Base-by-base conservation (phyloP, 164 flowering plant species). In the Tetracentron sinense region DNA sequence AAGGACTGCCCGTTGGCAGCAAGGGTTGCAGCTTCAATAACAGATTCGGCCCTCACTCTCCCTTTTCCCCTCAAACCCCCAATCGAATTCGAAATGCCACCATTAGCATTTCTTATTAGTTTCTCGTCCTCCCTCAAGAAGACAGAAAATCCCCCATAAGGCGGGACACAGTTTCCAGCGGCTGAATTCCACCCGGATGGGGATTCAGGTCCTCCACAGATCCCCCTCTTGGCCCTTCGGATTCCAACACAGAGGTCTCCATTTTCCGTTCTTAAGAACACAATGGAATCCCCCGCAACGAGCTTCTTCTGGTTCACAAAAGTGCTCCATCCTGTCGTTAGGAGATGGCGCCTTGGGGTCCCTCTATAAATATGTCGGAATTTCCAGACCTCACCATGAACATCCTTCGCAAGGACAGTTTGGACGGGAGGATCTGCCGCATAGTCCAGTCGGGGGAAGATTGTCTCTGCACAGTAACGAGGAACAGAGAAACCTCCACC, bases 401-500 rank as follows among this genome's bases (percentile, higher is more conserved):
- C 96, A 74, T 94, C 99, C 79, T 81, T 91, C 1, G 90, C 97
- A 25, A 86, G 68, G 28, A 94, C 80, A 15, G 83, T 89, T 77
- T 94, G 99, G 5, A 89, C 93, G 0, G 99, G 99, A 6, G 97
- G 99, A 52, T 94, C 93, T 19, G 87, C 96, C 0, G 89, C 49
- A 74, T 84, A 86, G 68, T 94, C 97, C 77, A 94, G 50, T 10
- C 84, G 69, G 0, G 99, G 99, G 63, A 94, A 94, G 21, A 94
- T 91, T 3, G 99, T 91, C 74, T 94, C 97, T 0, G 99, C 99
- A 62, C 99, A 94, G 65, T 91, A 91, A 31, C 97, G 78, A 10
- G 99, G 99, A 35, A 91, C 99, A 1, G 99, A 94, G 69, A 94
- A 91, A 0, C 97, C 99, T 0, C 99, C 99, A 31, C 99, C 99